A percentile compares a stretch with the other conserved stretches of the same genome.
Conservation (phyloP, 805 yeast genomes). For the Starmera quercuum region DNA sequence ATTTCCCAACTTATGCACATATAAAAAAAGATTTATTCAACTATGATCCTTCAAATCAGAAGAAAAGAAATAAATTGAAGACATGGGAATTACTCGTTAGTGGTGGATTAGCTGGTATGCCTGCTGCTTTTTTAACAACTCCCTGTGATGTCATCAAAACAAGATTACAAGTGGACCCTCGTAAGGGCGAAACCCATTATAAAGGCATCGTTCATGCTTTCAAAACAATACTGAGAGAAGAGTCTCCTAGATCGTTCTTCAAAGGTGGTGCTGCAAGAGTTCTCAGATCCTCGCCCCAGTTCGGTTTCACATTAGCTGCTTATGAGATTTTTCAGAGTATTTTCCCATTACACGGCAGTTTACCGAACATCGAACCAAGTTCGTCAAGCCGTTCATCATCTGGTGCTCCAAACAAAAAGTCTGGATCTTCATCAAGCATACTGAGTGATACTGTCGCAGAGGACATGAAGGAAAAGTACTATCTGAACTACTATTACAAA, state of each 20-base stretch:
- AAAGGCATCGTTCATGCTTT: conserved; percentile 75
- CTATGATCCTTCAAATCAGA: conserved; percentile 66
- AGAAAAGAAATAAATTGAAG: conserved; percentile 50
- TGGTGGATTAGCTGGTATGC: conserved; percentile 97
- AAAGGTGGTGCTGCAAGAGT: conserved; percentile 97
- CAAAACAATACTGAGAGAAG: conserved; percentile 65
- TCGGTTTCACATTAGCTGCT: conserved; percentile 96
- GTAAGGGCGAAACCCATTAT: conserved; percentile 71
- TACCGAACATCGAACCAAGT: conserved; percentile 16
- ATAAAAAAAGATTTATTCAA: conserved; percentile 75
- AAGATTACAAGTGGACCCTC: conserved; percentile 79
- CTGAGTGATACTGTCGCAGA: conserved; percentile 26
- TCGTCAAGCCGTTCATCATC: conserved; percentile 11
- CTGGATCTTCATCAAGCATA: conserved; percentile 2
- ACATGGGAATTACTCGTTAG: conserved; percentile 79
- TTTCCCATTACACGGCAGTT: conserved; percentile 51
- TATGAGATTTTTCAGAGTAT: conserved; percentile 81
- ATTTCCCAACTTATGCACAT: conserved; percentile 95
- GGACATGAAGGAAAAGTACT: conserved; percentile 35
- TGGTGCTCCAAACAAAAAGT: conserved; percentile 2
- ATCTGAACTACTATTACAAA: conserved; percentile 39
- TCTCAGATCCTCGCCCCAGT: conserved; percentile 92
- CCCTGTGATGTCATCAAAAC: conserved; percentile 97
- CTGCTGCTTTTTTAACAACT: conserved; percentile 93
- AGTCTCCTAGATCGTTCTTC: conserved; percentile 80